Evolutionary conservation across 1,139 yeast genomes (phyloP), one percentile per base, ranked within the genome.

Genomic region (Barnettozyma hawaiiensis): DNA sequence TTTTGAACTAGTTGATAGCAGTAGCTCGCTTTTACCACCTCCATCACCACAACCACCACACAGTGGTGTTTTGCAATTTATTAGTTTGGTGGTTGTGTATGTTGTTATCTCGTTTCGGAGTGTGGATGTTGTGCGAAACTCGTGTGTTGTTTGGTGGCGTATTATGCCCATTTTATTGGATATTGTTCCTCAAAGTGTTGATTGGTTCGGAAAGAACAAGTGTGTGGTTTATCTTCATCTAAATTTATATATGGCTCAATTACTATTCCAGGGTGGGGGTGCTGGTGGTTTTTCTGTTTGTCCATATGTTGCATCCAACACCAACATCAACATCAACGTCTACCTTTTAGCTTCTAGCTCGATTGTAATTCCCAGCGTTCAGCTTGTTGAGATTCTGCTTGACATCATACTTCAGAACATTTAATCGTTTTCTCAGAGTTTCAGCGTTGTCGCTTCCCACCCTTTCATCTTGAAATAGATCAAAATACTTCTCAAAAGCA

Each of bases 401-500:
- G 27, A 54, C 50, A 14, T 47, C 47, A 7, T 42, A 14, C 34
- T 64, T 66, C 35, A 67, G 46, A 11, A 48, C 44, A 5, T 49
- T 48, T 11, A 63, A 42, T 29, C 53, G 53, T 8, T 51, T 48
- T 20, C 48, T 53, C 18, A 65, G 49, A 20, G 58, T 57, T 22
- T 55, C 55, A 21, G 62, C 58, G 23, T 58, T 57, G 9, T 57
- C 57, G 26, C 60, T 63, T 31, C 58, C 57, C 16, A 58, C 52
- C 7, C 64, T 45, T 2, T 63, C 54, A 35, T 60, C 64, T 7
- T 53, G 44, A 9, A 63, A 64, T 3, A 45, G 54, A 2, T 57
- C 51, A 22, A 61, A 56, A 12, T 63, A 66, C 4, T 59, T 47
- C 27, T 65, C 66, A 6, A 66, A 56, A 42, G 66, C 65, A 18